Base-by-base conservation (phyloP, 257 asterid genomes). In the Gardenia jasminoides region DNA sequence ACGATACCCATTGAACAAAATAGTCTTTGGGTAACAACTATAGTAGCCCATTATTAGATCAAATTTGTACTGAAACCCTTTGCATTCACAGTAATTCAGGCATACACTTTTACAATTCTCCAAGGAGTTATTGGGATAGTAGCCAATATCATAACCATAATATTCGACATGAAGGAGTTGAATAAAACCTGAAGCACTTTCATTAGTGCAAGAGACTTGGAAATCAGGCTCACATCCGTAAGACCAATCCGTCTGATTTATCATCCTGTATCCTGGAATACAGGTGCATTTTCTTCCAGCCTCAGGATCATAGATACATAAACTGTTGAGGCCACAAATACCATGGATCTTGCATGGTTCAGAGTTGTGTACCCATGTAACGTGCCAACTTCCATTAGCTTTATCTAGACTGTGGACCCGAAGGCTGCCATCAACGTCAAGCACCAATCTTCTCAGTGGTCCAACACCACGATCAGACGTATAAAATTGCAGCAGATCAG, bases 171-270 rank as follows among this genome's bases (percentile, higher is more conserved):
- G 79, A 6, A 47, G 70, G 61, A 86, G 41, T 28, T 78, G 76
- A 46, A 79, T 52, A 71, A 84, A 84, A 19, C 56, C 66, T 1
- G 76, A 41, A 0, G 78, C 56, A 13, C 30, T 33, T 7, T 36
- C 70, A 76, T 70, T 74, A 0, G 74, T 67, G 67, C 86, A 67
- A n/a, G 88, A 54, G 0, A 70, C 10, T 31, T 78, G 19, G 67
- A 84, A 88, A 15, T 83, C 76, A 11, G 84, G 86, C 52, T 67
- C 76, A 69, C 92, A 88, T 47, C 90, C 92, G 3, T 72, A 52
- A 9, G 86, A 79, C 88, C 87, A 84, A 46, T 88, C 90, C 3
- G 47, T 78, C 0, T 16, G 6, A 78, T 85, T 75, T 46, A 24
- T 80, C 82, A 82, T 76, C 72, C 16, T 80, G 80, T 11, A 52